Evolutionary conservation across 2,329 filamentous ascomycete species (phyloP), one percentile per base, ranked within the genome.

Genomic region (Xylariaceae sp.): DNA sequence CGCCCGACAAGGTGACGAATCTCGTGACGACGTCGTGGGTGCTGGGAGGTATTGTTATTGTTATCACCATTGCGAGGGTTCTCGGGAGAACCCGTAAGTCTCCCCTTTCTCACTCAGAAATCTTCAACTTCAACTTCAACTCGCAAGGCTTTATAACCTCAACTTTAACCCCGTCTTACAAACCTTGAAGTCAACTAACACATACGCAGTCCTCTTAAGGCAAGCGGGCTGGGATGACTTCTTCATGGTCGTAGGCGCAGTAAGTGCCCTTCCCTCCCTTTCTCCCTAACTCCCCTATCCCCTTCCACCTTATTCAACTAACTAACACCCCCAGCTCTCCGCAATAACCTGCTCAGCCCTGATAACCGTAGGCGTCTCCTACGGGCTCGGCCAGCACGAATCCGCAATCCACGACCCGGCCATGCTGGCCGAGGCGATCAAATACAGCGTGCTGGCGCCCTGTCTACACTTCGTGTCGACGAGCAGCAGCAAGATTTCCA

Each of bases 191-290:
- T 17, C 17, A 17, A 17, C 17, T 17, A 35, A 51, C 34, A n/a
- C 10, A 17, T 17, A 3, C 4, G 9, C 49, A 60, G 58, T 57
- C 23, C 13, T 57, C 17, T 57, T 37, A 23, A 60, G 55, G 37
- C 58, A 57, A 52, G 49, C 59, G 17, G 59, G 59, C 30, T 61
- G 56, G 56, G 59, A 59, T 61, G 59, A 61, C n/a, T 51, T 61
- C 10, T 61, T 61, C 17, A 56, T 61, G 49, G 9, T 56, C 37
- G 5, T 59, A 15, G 56, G 58, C 57, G 37, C 55, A 39, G 58
- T 60, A 54, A 60, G 58, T 18, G n/a, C 10, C n/a, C 13, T 34
- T 2, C 15, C 13, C 37, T 8, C 17, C 10, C 37, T 5, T 7
- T 30, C 6, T 18, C 15, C 18, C 41, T 3, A 34, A 35, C 11